These are phyloP conservation scores for Taphrina flavorubra DNA, from an alignment of 1,139 yeast genomes.

Conservation along the genomic window DNA sequence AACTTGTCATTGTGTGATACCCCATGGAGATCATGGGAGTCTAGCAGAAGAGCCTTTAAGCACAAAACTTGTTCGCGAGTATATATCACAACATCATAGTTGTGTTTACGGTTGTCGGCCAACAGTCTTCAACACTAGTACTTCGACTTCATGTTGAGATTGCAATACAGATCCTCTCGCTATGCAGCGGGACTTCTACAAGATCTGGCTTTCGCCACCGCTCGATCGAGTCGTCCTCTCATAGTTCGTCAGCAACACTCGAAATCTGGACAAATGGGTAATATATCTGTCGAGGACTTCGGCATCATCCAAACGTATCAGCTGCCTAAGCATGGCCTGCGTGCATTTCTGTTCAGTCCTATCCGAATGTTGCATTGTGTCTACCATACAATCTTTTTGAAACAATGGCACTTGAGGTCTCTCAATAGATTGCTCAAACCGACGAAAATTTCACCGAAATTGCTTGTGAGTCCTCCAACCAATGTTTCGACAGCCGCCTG, in stretches of 20 bases:
- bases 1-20: too few species aligned
- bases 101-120: too few species aligned
- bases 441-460: not conserved
- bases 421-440: constrained; percentile 7
- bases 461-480: constrained; percentile 3
- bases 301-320: not conserved
- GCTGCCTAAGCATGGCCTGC: not conserved
- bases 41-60: too few species aligned
- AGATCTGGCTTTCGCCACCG: not conserved
- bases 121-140: too few species aligned
- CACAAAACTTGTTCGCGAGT: too few species aligned
- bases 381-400: not conserved
- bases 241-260: not conserved
- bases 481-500: not conserved
- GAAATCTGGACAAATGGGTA: not conserved
- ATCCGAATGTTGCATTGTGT: not conserved
- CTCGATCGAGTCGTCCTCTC: not conserved
- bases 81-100: too few species aligned
- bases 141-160: too few species aligned
- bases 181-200: too few species aligned
- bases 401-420: not conserved
- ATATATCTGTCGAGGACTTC: constrained; percentile 4
- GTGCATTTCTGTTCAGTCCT: not conserved
- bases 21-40: too few species aligned
- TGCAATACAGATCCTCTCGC: too few species aligned